Evolutionary conservation across 331 rosid species (phyloP), one percentile per base, ranked within the genome.

Genomic region (Quercus tomentella): DNA sequence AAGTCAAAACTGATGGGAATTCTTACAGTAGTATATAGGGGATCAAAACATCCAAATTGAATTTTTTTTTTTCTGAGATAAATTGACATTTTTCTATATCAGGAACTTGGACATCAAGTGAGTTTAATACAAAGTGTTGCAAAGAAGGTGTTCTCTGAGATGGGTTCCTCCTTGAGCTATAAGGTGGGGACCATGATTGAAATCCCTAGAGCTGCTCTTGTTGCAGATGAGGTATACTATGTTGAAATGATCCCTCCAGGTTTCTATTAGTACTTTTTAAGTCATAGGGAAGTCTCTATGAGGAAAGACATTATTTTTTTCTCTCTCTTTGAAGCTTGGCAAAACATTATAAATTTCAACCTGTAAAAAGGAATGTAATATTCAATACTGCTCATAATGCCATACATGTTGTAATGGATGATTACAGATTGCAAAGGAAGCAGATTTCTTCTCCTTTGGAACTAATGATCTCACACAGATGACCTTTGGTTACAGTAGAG

Each of bases 401-500:
- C 23, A 22, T 4, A 58, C 1, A 67, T 76, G 28, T 66, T 73
- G 35, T 76, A 35, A 82, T 83, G n/a, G n/a, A 56, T 76, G 75
- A 0, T 56, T 74, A 45, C 58, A 96, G 99, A 91, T 96, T 82
- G 98, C 99, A 30, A 89, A 75, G 81, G 98, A 96, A 81, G 99
- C 98, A 62, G 99, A 96, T 30, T 96, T 96, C 92, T 96, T 95
- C 88, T 96, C 99, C 73, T 96, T 96, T 41, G 98, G 99, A 75
- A 96, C 99, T 86, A 96, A 96, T 75, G 99, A 96, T 83, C 99
- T 95, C 63, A 95, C 99, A 61, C 99, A 95, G 70, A 95, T 95
- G 99, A 95, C 99, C 18, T 95, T 95, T 81, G 99, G 97, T n/a
- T 95, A 95, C 68, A 95, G 98, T 78, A 90, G 98, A 90, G 99